A percentile compares a stretch with the other conserved stretches of the same genome.
These are phyloP conservation scores for Hypoxylon cercidicola DNA, from an alignment of 495 filamentous ascomycete species.

Conservation along the genomic window DNA sequence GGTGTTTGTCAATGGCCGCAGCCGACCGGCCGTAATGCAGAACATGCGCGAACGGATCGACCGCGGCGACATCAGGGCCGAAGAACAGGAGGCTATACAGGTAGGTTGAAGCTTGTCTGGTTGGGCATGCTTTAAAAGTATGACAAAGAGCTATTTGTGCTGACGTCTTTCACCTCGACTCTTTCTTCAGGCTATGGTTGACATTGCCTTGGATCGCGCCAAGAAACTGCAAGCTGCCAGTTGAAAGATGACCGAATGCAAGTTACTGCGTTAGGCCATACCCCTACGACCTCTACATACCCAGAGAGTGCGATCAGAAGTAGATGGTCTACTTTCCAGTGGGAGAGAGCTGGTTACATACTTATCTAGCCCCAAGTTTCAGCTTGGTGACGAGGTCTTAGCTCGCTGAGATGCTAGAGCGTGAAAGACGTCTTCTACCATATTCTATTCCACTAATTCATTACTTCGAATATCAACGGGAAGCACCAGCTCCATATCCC, in stretches of 20 bases:
- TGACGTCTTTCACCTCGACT: conserved; percentile 8
- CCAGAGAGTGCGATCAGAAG: too few relatives aligned
- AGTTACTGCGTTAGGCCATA: background rate
- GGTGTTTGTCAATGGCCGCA: conserved; percentile 89
- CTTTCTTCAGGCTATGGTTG: conserved; percentile 31
- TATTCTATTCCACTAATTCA: background rate
- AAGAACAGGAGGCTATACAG: conserved; percentile 80
- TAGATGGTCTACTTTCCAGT: background rate
- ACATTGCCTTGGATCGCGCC: conserved; percentile 37
- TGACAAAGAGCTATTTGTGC: background rate
- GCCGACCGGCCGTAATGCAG: conserved; percentile 77
- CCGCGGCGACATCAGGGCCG: conserved; percentile 70
- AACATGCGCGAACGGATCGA: conserved; percentile 85
- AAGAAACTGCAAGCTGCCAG: conserved; percentile 18
- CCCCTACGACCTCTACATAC: background rate
- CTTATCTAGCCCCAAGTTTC: background rate
- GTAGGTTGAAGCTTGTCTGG: conserved; percentile 53
- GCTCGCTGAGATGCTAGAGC: background rate
- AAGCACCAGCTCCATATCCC: background rate
- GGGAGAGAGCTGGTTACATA: background rate
- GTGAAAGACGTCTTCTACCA: background rate
- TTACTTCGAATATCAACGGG: background rate
- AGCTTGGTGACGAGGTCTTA: background rate
- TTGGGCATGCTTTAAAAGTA: conserved; percentile 26
- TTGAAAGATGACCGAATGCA: conserved; percentile 1